Percentiles rank a stretch among this genome's conserved stretches.
These are phyloP conservation scores for Butyriboletus loyo DNA, from an alignment of 768 basidiomycete species.

Conservation along the genomic window DNA sequence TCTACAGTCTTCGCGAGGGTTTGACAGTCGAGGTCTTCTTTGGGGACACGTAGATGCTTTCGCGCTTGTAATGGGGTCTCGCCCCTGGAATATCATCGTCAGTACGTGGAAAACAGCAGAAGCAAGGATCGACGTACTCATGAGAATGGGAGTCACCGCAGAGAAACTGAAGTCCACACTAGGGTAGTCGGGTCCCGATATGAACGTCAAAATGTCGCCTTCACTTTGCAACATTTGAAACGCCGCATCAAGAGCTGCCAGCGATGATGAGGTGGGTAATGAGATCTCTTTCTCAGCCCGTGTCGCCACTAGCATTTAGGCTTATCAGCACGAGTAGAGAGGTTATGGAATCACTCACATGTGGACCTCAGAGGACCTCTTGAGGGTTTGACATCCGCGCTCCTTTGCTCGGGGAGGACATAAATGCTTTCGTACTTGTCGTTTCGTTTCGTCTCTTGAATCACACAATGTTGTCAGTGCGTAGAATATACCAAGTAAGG, in stretches of 20 bases:
- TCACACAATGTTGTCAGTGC: not conserved
- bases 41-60: slow-evolving; percentile 9
- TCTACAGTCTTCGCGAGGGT: slow-evolving; percentile 22
- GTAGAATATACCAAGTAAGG: not conserved
- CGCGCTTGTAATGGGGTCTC: not conserved
- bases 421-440: not conserved
- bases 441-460: not conserved
- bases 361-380: not conserved
- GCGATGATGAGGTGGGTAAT: slow-evolving; percentile 1
- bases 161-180: slow-evolving; percentile 2
- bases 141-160: not conserved
- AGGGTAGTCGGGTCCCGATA: not conserved
- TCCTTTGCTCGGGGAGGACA: not conserved
- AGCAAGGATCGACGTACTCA: slow-evolving; percentile 1
- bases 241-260: not conserved
- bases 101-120: not conserved
- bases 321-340: not conserved
- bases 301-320: not conserved
- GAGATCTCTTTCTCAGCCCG: not conserved
- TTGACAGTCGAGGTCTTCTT: not conserved
- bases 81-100: slow-evolving; percentile 5
- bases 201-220: not conserved
- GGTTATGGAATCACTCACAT: slow-evolving; percentile 7
- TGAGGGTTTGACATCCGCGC: not conserved
- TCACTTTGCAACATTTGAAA: not conserved